Evolutionary conservation across 2,329 filamentous ascomycete species (phyloP).

Genomic region (Hypomyces rosellus): DNA sequence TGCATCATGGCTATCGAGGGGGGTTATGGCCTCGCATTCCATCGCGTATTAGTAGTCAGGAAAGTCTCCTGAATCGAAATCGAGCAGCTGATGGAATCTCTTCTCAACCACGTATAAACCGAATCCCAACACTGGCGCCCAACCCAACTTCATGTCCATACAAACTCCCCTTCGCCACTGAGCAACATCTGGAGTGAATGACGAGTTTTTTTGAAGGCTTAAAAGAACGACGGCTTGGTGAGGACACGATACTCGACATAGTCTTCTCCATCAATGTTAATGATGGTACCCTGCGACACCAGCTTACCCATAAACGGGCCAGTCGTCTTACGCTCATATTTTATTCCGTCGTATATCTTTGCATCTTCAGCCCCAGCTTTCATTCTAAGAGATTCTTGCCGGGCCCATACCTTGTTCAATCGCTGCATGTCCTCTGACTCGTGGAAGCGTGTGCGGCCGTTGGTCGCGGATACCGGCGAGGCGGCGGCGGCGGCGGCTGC

Average conservation of each 20-base stretch:
- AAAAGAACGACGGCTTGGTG: conserved; percentile 58
- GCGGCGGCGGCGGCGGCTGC: conserved; percentile 17
- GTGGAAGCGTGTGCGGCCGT: conserved; percentile 32
- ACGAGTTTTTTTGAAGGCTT: conserved; percentile 9
- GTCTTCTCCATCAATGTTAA: conserved; percentile 60
- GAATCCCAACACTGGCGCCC: no score
- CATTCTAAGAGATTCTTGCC: conserved; percentile 44
- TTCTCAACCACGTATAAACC: no score
- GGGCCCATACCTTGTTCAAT: conserved; percentile 50
- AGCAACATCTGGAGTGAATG: background rate
- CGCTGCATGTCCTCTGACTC: conserved; percentile 45
- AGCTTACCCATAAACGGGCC: conserved; percentile 58
- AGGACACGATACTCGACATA: conserved; percentile 62
- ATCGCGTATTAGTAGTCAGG: no score
- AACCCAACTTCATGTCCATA: background rate
- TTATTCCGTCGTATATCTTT: conserved; percentile 53
- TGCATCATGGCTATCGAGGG: no score
- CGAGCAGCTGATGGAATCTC: no score
- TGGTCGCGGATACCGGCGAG: conserved; percentile 14
- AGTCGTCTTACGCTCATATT: conserved; percentile 55
- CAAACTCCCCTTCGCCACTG: background rate
- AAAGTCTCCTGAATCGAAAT: no score
- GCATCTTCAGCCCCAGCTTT: conserved; percentile 42
- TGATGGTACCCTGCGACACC: conserved; percentile 54
- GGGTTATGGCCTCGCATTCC: no score